Evolutionary conservation across 208 protist species (phyloP).

Genomic region (Acanthamoeba lenticulata): DNA sequence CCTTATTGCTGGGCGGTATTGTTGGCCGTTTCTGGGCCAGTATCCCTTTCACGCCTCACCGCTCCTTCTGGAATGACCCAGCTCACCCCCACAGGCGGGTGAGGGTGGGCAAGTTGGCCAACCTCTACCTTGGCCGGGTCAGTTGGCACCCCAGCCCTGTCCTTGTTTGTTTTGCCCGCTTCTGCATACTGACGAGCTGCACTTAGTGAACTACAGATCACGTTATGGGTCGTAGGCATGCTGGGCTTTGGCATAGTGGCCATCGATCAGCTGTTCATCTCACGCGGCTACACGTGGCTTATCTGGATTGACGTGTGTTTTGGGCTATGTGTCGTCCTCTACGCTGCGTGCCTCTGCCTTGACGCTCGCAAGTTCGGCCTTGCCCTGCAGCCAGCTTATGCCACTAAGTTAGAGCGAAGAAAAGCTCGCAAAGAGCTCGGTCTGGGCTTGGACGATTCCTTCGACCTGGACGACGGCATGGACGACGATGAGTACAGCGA

Average conservation of each 20-base stretch:
- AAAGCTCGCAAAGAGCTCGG: neutral
- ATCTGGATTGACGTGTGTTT: conserved; percentile 34
- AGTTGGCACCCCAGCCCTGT: neutral
- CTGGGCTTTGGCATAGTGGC: neutral
- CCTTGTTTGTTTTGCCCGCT: neutral
- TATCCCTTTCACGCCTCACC: neutral
- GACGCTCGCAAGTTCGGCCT: neutral
- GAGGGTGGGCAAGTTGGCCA: neutral
- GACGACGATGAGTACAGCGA: neutral
- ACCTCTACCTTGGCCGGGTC: neutral
- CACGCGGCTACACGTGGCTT: neutral
- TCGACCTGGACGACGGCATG: neutral
- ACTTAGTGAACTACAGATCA: neutral
- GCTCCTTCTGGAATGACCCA: neutral
- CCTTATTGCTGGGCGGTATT: neutral
- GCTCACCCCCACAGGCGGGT: neutral
- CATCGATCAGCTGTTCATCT: neutral
- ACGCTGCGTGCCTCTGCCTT: neutral
- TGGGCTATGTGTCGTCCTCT: neutral
- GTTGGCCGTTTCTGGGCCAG: neutral
- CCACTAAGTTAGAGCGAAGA: neutral
- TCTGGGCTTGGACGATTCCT: neutral
- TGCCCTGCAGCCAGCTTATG: neutral
- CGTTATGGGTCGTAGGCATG: neutral
- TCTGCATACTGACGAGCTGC: neutral